phyloP scores from a whole-genome alignment of 371 early-diverging fungal species.

The Syncephalastrum sp. region DNA sequence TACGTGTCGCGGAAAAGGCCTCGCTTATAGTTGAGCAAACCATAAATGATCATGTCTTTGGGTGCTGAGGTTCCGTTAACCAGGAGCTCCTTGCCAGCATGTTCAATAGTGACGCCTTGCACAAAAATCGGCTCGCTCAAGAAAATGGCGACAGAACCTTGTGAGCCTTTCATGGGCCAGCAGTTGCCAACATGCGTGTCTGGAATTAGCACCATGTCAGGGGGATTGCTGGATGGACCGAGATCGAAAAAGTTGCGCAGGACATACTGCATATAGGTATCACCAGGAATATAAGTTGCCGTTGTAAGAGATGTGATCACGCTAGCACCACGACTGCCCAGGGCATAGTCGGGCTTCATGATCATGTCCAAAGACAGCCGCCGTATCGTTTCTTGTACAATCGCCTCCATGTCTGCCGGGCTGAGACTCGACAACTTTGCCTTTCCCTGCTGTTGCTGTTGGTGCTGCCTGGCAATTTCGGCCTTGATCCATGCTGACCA shows the following conservation, averaged over 20 bases:
- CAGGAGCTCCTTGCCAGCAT: slow-evolving; percentile 49
- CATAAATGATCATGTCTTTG: slow-evolving; percentile 69
- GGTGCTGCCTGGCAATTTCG: no score
- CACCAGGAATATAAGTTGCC: slow-evolving; percentile 29
- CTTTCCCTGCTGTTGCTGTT: no score
- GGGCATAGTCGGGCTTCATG: slow-evolving; percentile 59
- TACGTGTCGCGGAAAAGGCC: neutral
- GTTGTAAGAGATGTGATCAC: slow-evolving; percentile 61
- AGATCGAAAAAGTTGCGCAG: no score
- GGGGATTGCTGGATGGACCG: slow-evolving; percentile 21
- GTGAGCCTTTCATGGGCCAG: slow-evolving; percentile 67
- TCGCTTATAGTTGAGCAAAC: slow-evolving; percentile 29
- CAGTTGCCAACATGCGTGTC: slow-evolving; percentile 64
- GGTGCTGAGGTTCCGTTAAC: slow-evolving; percentile 61
- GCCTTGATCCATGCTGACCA: no score
- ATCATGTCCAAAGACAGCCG: no score
- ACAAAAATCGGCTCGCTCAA: slow-evolving; percentile 55
- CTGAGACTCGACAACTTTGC: no score
- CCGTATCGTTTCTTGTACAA: no score
- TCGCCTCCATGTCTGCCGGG: no score
- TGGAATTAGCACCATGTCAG: slow-evolving; percentile 52
- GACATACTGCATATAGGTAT: no score
- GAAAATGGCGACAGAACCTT: slow-evolving; percentile 61
- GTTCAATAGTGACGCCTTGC: slow-evolving; percentile 68
- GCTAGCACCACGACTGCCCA: slow-evolving; percentile 60